A percentile compares a stretch with the other conserved stretches of the same genome.
phyloP scores from a whole-genome alignment of 2,329 filamentous ascomycete genomes.

The Monascus ruber region DNA sequence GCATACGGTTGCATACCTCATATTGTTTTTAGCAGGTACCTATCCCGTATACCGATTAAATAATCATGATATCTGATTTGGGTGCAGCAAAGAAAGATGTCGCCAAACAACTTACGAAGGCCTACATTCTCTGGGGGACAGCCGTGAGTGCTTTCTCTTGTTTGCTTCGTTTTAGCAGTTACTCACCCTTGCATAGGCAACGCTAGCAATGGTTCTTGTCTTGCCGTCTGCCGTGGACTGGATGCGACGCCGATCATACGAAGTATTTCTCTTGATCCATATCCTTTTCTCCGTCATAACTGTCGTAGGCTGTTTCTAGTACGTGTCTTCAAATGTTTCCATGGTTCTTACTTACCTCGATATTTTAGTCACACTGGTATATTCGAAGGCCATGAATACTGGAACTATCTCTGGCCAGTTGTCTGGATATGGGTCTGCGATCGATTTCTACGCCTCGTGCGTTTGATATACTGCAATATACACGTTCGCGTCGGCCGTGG shows the following conservation, averaged over 20 bases:
- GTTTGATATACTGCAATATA: conserved; percentile 35
- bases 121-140: conserved; percentile 21
- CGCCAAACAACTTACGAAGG: conserved; percentile 15
- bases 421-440: conserved; percentile 40
- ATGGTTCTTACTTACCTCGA: neutral
- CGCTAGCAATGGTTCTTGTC: conserved; percentile 29
- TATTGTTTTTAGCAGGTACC: conserved; percentile 21
- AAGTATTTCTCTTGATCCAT: conserved; percentile 31
- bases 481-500: conserved; percentile 16
- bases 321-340: conserved; percentile 6
- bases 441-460: conserved; percentile 32
- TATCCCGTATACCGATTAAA: neutral
- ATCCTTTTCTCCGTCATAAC: conserved; percentile 28
- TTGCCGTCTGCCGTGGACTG: conserved; percentile 36
- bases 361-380: conserved; percentile 34
- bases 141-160: conserved; percentile 8
- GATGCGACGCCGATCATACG: conserved; percentile 34
- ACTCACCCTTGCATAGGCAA: conserved; percentile 13
- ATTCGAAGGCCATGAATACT: conserved; percentile 37
- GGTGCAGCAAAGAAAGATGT: conserved; percentile 12
- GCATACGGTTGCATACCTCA: conserved; percentile 50
- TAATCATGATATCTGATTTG: neutral
- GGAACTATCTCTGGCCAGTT: conserved; percentile 41
- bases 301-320: conserved; percentile 40
- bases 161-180: neutral